Evolutionary conservation across 1,139 yeast genomes (phyloP).

Genomic region (Suhomyces chickasaworum): DNA sequence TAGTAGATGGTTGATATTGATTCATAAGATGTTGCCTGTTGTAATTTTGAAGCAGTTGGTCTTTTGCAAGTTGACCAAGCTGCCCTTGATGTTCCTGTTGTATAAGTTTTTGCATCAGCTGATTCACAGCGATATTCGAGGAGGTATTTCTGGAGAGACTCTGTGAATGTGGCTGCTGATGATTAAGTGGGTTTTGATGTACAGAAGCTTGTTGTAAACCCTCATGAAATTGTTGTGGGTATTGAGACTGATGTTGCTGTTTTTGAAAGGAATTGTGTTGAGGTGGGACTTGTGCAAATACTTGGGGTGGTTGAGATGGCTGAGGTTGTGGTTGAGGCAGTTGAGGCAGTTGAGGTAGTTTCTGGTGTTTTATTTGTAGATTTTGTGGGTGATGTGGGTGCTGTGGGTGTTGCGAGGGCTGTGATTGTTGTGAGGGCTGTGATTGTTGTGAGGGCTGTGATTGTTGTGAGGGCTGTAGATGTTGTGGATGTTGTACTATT

Average conservation of each 20-base stretch:
- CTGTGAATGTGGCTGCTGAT: background rate
- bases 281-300: background rate
- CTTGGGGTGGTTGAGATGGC: constrained; percentile 8
- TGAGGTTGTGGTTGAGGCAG: background rate
- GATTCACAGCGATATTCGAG: background rate
- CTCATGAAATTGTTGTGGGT: background rate
- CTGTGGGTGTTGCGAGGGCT: constrained; percentile 2
- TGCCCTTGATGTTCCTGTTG: background rate
- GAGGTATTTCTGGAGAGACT: background rate
- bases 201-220: background rate
- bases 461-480: too few relatives aligned
- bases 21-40: constrained; percentile 17
- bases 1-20: constrained; percentile 12
- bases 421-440: constrained; percentile 3
- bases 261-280: background rate
- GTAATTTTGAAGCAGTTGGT: constrained; percentile 10
- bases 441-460: background rate
- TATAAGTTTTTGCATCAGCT: background rate
- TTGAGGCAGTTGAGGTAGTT: background rate
- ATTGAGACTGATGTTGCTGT: background rate
- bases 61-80: background rate
- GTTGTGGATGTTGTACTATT: constrained; percentile 5
- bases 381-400: too few relatives aligned
- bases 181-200: background rate
- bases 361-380: background rate